Percentiles rank a stretch among this genome's conserved stretches.
phyloP scores from a whole-genome alignment of 805 yeast species.

The Jamesozyma gamospora region DNA sequence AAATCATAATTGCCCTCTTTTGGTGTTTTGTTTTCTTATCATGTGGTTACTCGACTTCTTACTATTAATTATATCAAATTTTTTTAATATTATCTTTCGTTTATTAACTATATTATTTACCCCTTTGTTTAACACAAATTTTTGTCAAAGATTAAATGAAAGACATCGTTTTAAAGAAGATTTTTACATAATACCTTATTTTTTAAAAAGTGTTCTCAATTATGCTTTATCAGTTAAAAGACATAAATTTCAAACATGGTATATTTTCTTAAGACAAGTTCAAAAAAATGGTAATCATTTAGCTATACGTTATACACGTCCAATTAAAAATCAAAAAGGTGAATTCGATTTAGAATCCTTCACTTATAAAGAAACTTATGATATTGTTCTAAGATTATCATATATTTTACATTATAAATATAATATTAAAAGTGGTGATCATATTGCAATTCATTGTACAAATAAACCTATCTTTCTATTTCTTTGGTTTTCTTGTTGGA shows the following conservation, averaged over 20 bases:
- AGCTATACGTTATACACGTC: conserved; percentile 52
- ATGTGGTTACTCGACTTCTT: conserved; percentile 5
- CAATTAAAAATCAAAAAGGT: conserved; percentile 37
- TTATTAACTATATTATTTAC: conserved; percentile 11
- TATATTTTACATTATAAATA: conserved; percentile 52
- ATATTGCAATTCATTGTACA: conserved; percentile 65
- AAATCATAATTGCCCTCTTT: background rate
- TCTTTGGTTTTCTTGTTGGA: conserved; percentile 82
- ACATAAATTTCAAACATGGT: conserved; percentile 51
- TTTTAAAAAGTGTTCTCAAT: conserved; percentile 32
- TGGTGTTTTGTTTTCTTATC: too few species aligned
- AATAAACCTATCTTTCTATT: conserved; percentile 77
- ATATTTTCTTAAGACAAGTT: conserved; percentile 52
- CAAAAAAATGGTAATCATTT: conserved; percentile 36
- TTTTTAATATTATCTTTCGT: conserved; percentile 9
- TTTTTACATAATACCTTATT: conserved; percentile 38
- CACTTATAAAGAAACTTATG: conserved; percentile 63
- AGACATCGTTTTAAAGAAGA: conserved; percentile 41
- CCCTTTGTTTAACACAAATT: conserved; percentile 8
- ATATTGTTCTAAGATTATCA: conserved; percentile 55
- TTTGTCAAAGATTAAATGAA: conserved; percentile 18
- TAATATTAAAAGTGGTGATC: conserved; percentile 55
- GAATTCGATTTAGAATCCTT: conserved; percentile 51
- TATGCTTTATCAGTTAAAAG: conserved; percentile 27
- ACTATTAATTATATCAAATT: conserved; percentile 9